Evolutionary conservation across 768 basidiomycete species (phyloP).

Genomic region (Coprinellus aureogranulatus): DNA sequence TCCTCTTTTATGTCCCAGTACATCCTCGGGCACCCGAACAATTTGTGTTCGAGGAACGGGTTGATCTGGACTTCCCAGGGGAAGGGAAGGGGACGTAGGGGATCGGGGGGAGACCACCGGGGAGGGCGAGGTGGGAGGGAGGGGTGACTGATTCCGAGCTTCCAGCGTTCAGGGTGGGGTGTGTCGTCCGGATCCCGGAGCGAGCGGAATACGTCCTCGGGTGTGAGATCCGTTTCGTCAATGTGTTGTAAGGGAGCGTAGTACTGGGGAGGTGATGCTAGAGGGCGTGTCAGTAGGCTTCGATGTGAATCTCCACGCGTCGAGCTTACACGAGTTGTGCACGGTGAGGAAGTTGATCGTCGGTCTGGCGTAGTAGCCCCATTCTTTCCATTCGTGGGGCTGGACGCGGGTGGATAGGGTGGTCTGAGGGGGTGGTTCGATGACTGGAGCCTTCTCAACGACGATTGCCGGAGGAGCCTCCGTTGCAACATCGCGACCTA

Average conservation of each 20-base stretch:
- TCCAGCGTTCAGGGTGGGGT: slow-evolving; percentile 46
- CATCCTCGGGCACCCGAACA: slow-evolving; percentile 39
- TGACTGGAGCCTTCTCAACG: not conserved
- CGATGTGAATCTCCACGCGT: not conserved
- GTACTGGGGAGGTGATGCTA: not conserved
- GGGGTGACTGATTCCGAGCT: slow-evolving; percentile 45
- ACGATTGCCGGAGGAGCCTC: not conserved
- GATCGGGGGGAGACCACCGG: slow-evolving; percentile 42
- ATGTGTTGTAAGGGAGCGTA: slow-evolving; percentile 11
- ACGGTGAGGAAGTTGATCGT: slow-evolving; percentile 36
- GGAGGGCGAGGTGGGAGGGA: slow-evolving; percentile 49
- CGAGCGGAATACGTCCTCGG: slow-evolving; percentile 28
- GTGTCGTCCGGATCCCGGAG: slow-evolving; percentile 29
- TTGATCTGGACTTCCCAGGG: slow-evolving; percentile 55
- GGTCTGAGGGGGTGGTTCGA: not conserved
- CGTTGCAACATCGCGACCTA: no score
- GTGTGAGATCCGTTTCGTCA: slow-evolving; percentile 18
- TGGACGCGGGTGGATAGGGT: slow-evolving; percentile 17
- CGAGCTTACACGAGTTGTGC: slow-evolving; percentile 42
- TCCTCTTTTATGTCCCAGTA: slow-evolving; percentile 46
- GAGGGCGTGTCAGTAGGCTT: no score
- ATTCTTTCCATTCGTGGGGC: slow-evolving; percentile 49
- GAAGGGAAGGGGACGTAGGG: slow-evolving; percentile 38
- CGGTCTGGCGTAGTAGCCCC: slow-evolving; percentile 54
- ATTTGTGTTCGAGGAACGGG: slow-evolving; percentile 50